Conservation (phyloP, 352 stramenopile genomes). For the Globisporangium orthogonon region DNA sequence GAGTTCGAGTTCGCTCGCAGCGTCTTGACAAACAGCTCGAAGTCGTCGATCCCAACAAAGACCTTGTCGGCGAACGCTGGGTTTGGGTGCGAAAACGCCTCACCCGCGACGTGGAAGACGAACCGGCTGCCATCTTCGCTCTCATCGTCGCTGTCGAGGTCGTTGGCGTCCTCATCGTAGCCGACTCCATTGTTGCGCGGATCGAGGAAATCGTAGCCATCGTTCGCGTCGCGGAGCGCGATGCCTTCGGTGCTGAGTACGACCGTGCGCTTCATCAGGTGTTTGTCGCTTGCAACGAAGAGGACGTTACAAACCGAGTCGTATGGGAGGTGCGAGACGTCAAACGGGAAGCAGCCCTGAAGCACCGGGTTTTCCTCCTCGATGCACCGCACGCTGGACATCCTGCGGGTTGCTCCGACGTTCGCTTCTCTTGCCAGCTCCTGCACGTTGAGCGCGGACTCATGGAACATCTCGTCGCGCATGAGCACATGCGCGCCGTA, state of each 20-base stretch:
- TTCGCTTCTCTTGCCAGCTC: not conserved
- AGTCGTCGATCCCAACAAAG: conserved; percentile 41
- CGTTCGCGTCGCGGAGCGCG: conserved; percentile 21
- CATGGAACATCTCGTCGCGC: conserved; percentile 31
- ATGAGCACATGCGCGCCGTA: conserved; percentile 39
- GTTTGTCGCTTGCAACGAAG: conserved; percentile 51
- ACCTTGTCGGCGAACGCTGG: conserved; percentile 33
- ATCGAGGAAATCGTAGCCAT: conserved; percentile 14
- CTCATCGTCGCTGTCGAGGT: conserved; percentile 16
- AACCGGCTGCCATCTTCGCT: conserved; percentile 24
- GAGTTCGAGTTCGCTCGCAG: conserved; percentile 16
- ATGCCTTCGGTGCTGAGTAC: conserved; percentile 48
- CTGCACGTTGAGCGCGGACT: conserved; percentile 3
- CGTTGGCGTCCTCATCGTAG: conserved; percentile 16
- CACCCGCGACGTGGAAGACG: conserved; percentile 43
- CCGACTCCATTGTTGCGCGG: conserved; percentile 13
- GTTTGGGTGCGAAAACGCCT: conserved; percentile 52
- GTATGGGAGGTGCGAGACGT: conserved; percentile 32
- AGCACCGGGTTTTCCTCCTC: conserved; percentile 23
- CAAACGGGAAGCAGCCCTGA: conserved; percentile 30
- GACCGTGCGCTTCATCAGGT: conserved; percentile 52
- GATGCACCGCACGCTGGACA: conserved; percentile 6
- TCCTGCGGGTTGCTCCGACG: not conserved
- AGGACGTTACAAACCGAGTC: conserved; percentile 49
- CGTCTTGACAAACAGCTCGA: conserved; percentile 44